Evolutionary conservation across 495 filamentous ascomycete genomes (phyloP).

Genomic region (Daldinia vernicosa): DNA sequence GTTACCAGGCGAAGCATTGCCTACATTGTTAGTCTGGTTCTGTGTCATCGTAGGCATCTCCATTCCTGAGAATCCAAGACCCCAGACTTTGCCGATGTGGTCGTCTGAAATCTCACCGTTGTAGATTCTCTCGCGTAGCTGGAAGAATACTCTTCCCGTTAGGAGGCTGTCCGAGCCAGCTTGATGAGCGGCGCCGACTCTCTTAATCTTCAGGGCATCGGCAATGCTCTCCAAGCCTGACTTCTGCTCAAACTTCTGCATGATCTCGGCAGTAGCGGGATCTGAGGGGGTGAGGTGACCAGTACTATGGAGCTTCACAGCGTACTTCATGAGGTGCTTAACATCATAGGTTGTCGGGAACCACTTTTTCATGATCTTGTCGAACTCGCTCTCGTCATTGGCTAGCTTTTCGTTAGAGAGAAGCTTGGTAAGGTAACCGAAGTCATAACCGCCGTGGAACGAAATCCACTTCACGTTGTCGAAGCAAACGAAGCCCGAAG

Average conservation of each 20-base stretch:
- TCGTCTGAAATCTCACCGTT: constrained; percentile 79
- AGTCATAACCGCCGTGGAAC: constrained; percentile 99
- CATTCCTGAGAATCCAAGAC: constrained; percentile 69
- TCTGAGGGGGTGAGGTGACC: constrained; percentile 73
- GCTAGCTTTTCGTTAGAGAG: constrained; percentile 82
- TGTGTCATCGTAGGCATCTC: constrained; percentile 50
- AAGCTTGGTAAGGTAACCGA: constrained; percentile 95
- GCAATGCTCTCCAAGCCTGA: constrained; percentile 92
- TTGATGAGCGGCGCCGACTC: constrained; percentile 85
- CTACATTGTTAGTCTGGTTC: constrained; percentile 37
- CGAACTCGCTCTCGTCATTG: constrained; percentile 86
- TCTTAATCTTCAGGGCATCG: constrained; percentile 87
- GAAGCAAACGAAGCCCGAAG: constrained; percentile 87
- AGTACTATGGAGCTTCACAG: constrained; percentile 68
- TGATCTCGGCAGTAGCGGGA: constrained; percentile 68
- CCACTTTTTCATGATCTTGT: constrained; percentile 82
- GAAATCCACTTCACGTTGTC: constrained; percentile 94
- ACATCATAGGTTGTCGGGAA: constrained; percentile 95
- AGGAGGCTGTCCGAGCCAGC: constrained; percentile 91
- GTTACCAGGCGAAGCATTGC: constrained; percentile 53
- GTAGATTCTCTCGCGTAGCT: constrained; percentile 84
- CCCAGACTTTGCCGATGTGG: constrained; percentile 87
- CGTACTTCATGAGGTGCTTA: constrained; percentile 91
- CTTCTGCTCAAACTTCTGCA: constrained; percentile 83
- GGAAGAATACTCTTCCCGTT: constrained; percentile 93